Evolutionary conservation across 2,329 filamentous ascomycete species (phyloP).

Genomic region (Raffaelea deltoideospora): DNA sequence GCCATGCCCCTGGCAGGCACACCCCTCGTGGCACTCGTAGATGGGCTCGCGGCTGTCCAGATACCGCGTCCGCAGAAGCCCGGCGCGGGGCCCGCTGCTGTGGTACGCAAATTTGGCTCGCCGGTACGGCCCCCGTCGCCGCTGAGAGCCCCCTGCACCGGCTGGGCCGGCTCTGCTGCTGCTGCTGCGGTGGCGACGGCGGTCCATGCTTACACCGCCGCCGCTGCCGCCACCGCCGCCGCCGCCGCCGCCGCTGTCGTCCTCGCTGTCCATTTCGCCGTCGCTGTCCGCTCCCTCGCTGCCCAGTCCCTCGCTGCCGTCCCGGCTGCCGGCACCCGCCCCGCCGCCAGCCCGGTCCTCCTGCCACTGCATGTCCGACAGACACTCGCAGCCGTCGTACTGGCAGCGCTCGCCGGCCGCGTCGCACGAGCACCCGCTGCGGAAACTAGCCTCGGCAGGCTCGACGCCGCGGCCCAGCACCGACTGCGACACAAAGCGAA

Average conservation of each 20-base stretch:
- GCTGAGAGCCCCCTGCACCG: background rate
- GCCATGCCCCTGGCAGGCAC: constrained; percentile 47
- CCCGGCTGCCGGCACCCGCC: constrained; percentile 22
- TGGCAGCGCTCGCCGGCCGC: constrained; percentile 50
- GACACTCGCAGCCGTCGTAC: constrained; percentile 51
- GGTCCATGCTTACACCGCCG: background rate
- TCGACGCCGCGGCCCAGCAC: constrained; percentile 45
- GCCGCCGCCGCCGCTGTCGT: background rate
- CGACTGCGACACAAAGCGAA: constrained; percentile 52
- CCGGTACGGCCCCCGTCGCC: constrained; percentile 5
- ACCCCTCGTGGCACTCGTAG: constrained; percentile 67
- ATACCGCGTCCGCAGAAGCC: constrained; percentile 34
- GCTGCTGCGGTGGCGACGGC: too few relatives aligned
- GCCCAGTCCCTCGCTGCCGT: constrained; percentile 30
- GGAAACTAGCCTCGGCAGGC: constrained; percentile 43
- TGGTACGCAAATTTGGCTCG: constrained; percentile 48
- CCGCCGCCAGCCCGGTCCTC: constrained; percentile 42
- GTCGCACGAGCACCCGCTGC: constrained; percentile 53
- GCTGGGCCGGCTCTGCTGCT: constrained; percentile 5
- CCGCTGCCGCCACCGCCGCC: background rate
- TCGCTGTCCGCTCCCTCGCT: constrained; percentile 11
- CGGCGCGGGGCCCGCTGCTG: constrained; percentile 33
- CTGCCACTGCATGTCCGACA: constrained; percentile 40
- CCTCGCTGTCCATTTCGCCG: constrained; percentile 8
- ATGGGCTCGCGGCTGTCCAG: constrained; percentile 45